A percentile compares a stretch with the other conserved stretches of the same genome.
These are phyloP conservation scores for Solanum gracilifrons DNA, from an alignment of 257 asterid genomes.

Conservation along the genomic window DNA sequence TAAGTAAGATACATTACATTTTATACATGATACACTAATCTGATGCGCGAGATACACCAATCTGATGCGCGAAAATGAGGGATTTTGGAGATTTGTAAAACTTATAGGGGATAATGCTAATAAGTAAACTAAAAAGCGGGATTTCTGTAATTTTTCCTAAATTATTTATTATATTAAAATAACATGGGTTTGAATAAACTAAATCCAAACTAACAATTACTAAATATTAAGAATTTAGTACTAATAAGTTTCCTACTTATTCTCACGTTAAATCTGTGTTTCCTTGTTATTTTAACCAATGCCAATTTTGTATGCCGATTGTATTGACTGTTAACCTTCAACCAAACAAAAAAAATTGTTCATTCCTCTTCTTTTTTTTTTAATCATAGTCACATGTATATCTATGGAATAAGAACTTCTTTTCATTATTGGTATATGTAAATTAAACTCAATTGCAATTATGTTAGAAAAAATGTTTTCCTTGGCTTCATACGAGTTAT, in stretches of 20 bases:
- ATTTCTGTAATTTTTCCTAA: too few species aligned
- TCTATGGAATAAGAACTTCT: not conserved
- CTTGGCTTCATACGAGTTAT: not conserved
- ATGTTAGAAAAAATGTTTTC: not conserved
- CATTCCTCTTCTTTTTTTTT: not conserved
- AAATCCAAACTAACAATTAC: not conserved
- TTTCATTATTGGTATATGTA: not conserved
- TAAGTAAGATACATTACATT: too few species aligned
- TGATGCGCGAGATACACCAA: too few species aligned
- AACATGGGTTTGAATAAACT: not conserved
- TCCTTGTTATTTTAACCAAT: not conserved
- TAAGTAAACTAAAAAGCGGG: too few species aligned
- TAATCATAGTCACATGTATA: not conserved
- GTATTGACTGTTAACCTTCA: not conserved
- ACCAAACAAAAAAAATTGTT: not conserved
- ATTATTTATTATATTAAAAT: too few species aligned
- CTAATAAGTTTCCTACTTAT: not conserved
- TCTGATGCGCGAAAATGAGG: too few species aligned
- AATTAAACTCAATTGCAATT: not conserved
- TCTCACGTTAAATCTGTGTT: too few species aligned
- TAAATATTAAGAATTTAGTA: not conserved
- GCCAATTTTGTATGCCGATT: not conserved
- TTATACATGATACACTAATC: too few species aligned
- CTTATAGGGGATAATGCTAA: too few species aligned
- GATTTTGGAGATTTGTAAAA: too few species aligned